Percentiles rank a stretch among this genome's conserved stretches.
Evolutionary conservation across 2,329 filamentous ascomycete genomes (phyloP).

Genomic region (Ophiostoma angusticollis): DNA sequence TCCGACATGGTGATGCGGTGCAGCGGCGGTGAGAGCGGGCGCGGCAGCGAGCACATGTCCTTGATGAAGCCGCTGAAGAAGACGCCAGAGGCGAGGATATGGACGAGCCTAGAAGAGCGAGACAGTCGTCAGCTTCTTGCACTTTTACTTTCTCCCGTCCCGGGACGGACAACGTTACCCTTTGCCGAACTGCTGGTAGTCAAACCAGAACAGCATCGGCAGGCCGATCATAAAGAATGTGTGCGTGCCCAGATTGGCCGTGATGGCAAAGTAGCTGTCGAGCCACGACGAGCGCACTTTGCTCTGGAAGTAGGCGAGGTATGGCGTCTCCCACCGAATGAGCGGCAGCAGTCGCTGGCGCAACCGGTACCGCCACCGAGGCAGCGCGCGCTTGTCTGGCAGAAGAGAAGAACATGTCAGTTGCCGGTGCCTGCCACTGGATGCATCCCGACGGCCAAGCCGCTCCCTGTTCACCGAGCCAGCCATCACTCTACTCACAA

Average conservation of each 20-base stretch:
- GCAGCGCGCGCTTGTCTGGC: conserved; percentile 69
- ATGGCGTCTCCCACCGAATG: conserved; percentile 88
- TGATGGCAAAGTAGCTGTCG: conserved; percentile 94
- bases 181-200: conserved; percentile 71
- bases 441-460: too few relatives aligned
- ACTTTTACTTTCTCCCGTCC: background rate
- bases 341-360: conserved; percentile 75
- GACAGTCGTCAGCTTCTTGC: background rate
- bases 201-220: conserved; percentile 94
- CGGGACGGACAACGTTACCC: conserved; percentile 48
- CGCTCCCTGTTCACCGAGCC: too few relatives aligned
- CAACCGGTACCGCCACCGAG: conserved; percentile 75
- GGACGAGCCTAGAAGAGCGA: conserved; percentile 41
- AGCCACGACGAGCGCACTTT: conserved; percentile 68
- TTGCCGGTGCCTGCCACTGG: background rate
- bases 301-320: conserved; percentile 76
- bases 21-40: conserved; percentile 81
- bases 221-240: conserved; percentile 97
- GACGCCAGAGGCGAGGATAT: conserved; percentile 65
- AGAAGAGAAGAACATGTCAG: background rate
- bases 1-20: conserved; percentile 96
- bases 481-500: conserved; percentile 35
- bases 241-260: conserved; percentile 91
- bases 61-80: conserved; percentile 90
- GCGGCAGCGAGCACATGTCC: conserved; percentile 82